Base-by-base conservation (phyloP, 352 stramenopile genomes). In the Pseudoperonospora humuli region DNA sequence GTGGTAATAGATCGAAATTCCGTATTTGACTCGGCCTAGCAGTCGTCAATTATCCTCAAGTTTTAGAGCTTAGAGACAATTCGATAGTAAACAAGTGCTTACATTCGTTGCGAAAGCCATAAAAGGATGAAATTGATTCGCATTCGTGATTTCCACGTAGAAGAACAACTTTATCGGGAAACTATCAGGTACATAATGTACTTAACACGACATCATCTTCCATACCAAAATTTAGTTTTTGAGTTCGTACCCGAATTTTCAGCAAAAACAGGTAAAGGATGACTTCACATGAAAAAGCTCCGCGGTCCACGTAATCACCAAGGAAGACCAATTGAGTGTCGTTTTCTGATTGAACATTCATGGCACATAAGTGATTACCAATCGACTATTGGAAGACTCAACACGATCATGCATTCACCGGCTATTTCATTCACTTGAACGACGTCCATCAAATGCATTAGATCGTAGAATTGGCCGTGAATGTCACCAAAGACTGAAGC, bases 81-180 rank as follows among this genome's bases (percentile, higher is more conserved):
- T n/a, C 23, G 7, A 26, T 26, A 26, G 4, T 7, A 26, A 8
- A 7, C 4, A 26, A 26, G 4, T 26, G 4, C 50, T 39, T 56
- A 79, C 80, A 92, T 64, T 92, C 80, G 26, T 68, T 70, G 21
- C 80, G 75, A 38, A 92, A 92, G 17, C 79, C 79, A 40, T 92
- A 92, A 44, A 89, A 89, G 13, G 75, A 86, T 23, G 80, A 92
- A 37, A 92, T 87, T 14, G 76, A 81, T 61, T 92, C 80, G 34
- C 76, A 92, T 41, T 92, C 76, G 57, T 92, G 76, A 40, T 92
- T 92, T 18, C 76, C 80, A 9, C 80, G 76, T 21, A 92, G 57
- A 14, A 89, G 35, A 17, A 85, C 54, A 0, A 92, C 68, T 31
- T 82, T 83, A 10, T 59, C 57, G 0, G 68, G 50, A 54, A 75